Base-by-base conservation (phyloP, 352 stramenopile genomes). In the Pythium graminicola region DNA sequence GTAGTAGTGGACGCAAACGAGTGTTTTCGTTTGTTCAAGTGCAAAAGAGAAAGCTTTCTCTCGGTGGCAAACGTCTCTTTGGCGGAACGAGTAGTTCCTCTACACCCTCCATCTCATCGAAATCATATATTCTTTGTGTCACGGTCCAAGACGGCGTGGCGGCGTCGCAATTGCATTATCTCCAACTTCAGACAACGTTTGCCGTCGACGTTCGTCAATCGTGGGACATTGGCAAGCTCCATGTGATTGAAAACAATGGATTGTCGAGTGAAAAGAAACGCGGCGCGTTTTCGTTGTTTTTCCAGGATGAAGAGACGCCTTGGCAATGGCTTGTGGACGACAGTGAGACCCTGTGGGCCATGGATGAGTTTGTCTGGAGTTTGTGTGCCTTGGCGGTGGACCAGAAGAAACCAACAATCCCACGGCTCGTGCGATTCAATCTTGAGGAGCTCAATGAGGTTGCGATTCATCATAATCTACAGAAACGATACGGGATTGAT, bases 281-380 rank as follows among this genome's bases (percentile, higher is more conserved):
- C 24, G 76, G 74, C 1, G 62, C 70, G 4, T 87, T 88, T 35
- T 60, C 72, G 17, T 53, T 88, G 1, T 71, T 73, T 29, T 86
- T 86, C 40, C 66, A 62, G 19, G 65, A 67, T 7, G 74, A 77
- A 19, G 46, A 73, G 17, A 26, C 62, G 29, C 65, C 73, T 13
- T 81, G 66, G 67, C 76, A 81, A 29, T 81, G 77, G 77, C 56
- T 86, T 16, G 63, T 87, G 28, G 74, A 83, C n/a, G 64, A 79
- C 3, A 65, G 28, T 10, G 74, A 85, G 47, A 64, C 49, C 32
- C 54, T 61, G 20, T 71, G 57, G 16, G 73, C 76, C 27, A 84
- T 89, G 76, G 65, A 81, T 26, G 79, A 89, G 55, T 89, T 89
- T 44, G 61, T 87, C 0, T 89, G 79, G 79, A 82, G 64, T 20